Evolutionary conservation across 2,329 filamentous ascomycete species (phyloP).

Genomic region (Tolypocladium ovalisporum): DNA sequence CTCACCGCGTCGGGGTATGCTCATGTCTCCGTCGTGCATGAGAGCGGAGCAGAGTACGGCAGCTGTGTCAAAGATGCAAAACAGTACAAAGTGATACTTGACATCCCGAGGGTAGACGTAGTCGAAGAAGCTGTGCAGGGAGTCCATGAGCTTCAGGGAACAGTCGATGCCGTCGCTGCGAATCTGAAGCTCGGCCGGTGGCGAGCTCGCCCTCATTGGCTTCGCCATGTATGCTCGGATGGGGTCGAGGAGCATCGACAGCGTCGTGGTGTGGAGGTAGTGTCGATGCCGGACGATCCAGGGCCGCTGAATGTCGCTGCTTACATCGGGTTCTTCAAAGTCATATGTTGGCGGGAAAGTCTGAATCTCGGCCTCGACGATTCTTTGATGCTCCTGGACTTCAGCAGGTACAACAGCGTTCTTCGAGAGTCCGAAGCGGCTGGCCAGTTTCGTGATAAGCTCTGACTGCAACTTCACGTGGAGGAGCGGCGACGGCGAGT

Average conservation of each 20-base stretch:
- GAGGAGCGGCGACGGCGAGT: constrained; percentile 18
- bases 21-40: constrained; percentile 33
- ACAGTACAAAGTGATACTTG: constrained; percentile 38
- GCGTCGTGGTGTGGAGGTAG: constrained; percentile 31
- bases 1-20: constrained; percentile 27
- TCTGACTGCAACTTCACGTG: constrained; percentile 25
- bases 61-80: constrained; percentile 39
- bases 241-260: constrained; percentile 33
- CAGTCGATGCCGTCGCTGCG: constrained; percentile 31
- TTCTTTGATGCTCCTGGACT: constrained; percentile 18
- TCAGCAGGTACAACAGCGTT: constrained; percentile 17
- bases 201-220: constrained; percentile 14
- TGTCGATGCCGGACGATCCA: constrained; percentile 35
- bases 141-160: constrained; percentile 29
- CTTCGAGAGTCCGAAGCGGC: constrained; percentile 18
- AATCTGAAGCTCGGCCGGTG: constrained; percentile 22
- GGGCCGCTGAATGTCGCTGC: constrained; percentile 25
- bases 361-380: constrained; percentile 30
- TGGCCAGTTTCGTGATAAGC: constrained; percentile 18
- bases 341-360: constrained; percentile 29
- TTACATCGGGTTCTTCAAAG: constrained; percentile 27
- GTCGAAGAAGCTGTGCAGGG: constrained; percentile 29
- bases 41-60: constrained; percentile 39
- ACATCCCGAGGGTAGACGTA: constrained; percentile 32
- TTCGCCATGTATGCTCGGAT: constrained; percentile 34